phyloP scores from a whole-genome alignment of 345 rosid species.

The Populus tremula region DNA sequence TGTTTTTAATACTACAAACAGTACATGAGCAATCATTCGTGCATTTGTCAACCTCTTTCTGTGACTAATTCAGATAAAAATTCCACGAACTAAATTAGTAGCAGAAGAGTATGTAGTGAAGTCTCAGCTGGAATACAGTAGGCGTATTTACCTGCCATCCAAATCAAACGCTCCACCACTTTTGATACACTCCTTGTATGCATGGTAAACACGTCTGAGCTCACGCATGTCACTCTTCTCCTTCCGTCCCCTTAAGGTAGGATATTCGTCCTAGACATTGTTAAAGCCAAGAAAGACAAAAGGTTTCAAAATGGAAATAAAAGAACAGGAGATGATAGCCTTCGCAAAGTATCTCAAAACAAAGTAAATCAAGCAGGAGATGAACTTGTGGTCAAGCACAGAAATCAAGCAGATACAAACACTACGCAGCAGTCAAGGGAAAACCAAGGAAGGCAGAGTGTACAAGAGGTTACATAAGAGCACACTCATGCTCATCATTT shows the following conservation, averaged over 20 bases:
- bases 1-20: slow-evolving; percentile 66
- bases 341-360: background rate
- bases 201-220: slow-evolving; percentile 70
- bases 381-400: background rate
- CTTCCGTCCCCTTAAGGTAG: slow-evolving; percentile 41
- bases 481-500: background rate
- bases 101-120: background rate
- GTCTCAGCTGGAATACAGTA: background rate
- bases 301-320: background rate
- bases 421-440: background rate
- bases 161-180: slow-evolving; percentile 48
- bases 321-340: background rate
- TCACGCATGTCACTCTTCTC: slow-evolving; percentile 65
- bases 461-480: background rate
- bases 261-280: slow-evolving; percentile 61
- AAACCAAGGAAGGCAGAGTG: background rate
- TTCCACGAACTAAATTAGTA: slow-evolving; percentile 11
- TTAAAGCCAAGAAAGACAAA: slow-evolving; percentile 10
- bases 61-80: slow-evolving; percentile 27
- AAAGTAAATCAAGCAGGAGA: background rate
- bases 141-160: slow-evolving; percentile 43
- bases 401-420: background rate
- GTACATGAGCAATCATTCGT: slow-evolving; percentile 60
- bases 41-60: slow-evolving; percentile 61
- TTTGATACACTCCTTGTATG: slow-evolving; percentile 50